phyloP scores from a whole-genome alignment of 805 yeast species.

The Scheffersomyces lignosus region DNA sequence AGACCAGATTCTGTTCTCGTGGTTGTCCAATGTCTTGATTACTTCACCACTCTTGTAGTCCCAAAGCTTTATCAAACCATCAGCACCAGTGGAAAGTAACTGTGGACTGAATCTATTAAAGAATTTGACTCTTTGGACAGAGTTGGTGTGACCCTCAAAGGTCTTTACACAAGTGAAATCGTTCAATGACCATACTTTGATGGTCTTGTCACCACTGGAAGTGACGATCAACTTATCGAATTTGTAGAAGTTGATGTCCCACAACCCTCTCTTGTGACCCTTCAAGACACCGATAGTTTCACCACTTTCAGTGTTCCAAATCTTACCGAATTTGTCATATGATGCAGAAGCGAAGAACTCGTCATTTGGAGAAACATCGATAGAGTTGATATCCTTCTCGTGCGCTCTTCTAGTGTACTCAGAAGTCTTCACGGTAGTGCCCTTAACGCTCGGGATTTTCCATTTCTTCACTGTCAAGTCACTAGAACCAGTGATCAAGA shows the following conservation, averaged over 20 bases:
- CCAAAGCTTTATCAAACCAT: conserved; percentile 93
- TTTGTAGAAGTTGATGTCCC: conserved; percentile 85
- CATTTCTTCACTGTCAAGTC: conserved; percentile 87
- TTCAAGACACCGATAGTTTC: conserved; percentile 80
- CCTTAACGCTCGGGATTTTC: conserved; percentile 59
- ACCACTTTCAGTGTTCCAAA: conserved; percentile 87
- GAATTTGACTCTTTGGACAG: conserved; percentile 81
- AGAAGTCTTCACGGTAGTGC: conserved; percentile 51
- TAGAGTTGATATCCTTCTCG: conserved; percentile 89
- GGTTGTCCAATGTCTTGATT: conserved; percentile 82
- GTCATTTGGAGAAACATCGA: conserved; percentile 91
- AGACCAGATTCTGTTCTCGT: conserved; percentile 94
- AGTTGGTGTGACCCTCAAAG: conserved; percentile 91
- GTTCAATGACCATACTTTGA: conserved; percentile 82
- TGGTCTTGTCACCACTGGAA: conserved; percentile 89
- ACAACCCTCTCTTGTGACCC: conserved; percentile 93
- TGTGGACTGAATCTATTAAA: conserved; percentile 63
- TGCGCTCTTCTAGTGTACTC: conserved; percentile 94
- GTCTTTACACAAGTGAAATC: conserved; percentile 78
- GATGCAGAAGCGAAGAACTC: conserved; percentile 89
- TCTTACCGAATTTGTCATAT: conserved; percentile 86
- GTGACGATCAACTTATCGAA: conserved; percentile 78
- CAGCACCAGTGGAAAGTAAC: conserved; percentile 83
- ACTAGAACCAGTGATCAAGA: conserved; percentile 77
- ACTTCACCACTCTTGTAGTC: conserved; percentile 73